Percentiles rank a stretch among this genome's conserved stretches.
Conservation (phyloP, 108 stramenopile genomes). For the Cyclotella sp. region DNA sequence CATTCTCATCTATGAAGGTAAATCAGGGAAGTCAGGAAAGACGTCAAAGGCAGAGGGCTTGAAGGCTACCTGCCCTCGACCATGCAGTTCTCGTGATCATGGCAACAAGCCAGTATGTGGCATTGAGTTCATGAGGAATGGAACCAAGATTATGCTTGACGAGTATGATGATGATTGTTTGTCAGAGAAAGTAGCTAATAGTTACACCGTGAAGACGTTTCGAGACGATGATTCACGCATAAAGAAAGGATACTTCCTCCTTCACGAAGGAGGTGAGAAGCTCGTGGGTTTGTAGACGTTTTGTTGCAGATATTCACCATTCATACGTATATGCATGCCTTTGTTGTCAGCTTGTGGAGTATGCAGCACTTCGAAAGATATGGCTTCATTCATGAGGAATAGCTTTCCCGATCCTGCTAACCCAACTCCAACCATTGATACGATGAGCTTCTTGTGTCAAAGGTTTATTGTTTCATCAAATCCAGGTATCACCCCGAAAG, state of each 20-base stretch:
- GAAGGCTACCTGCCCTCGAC: background rate
- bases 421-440: slow-evolving; percentile 18
- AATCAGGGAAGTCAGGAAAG: background rate
- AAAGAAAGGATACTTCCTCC: slow-evolving; percentile 13
- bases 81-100: background rate
- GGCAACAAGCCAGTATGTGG: slow-evolving; percentile 20
- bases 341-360: slow-evolving; percentile 20
- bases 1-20: background rate
- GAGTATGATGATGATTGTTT: slow-evolving; percentile 2
- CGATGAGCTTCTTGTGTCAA: slow-evolving; percentile 18
- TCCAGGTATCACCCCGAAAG: slow-evolving; percentile 11
- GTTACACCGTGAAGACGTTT: slow-evolving; percentile 23
- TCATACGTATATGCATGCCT: background rate
- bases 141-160: background rate
- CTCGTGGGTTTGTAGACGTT: background rate
- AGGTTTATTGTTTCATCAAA: background rate
- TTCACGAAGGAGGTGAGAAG: slow-evolving; percentile 33
- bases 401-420: slow-evolving; percentile 10
- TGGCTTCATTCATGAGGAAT: slow-evolving; percentile 29
- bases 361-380: slow-evolving; percentile 33
- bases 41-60: background rate
- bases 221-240: background rate
- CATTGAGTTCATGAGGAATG: slow-evolving; percentile 15
- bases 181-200: background rate
- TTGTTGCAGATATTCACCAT: background rate